Percentiles rank a stretch among this genome's conserved stretches.
These are phyloP conservation scores for Musa schizocarpa DNA, from an alignment of 176 grass and related monocot genomes.

Conservation along the genomic window DNA sequence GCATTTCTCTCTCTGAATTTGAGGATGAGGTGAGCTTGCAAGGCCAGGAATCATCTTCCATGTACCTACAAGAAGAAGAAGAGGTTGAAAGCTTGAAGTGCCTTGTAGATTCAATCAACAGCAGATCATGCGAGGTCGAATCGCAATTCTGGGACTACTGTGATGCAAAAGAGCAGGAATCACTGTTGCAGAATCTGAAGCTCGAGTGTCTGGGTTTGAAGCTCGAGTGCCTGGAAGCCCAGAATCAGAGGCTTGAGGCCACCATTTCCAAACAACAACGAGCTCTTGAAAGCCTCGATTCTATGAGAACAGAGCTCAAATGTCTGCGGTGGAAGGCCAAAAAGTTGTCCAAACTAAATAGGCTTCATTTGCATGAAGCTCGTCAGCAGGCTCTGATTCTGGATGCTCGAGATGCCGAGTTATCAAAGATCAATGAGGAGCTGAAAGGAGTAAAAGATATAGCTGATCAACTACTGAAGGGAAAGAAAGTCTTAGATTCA, in stretches of 20 bases:
- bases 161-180: constrained; percentile 58
- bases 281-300: constrained; percentile 17
- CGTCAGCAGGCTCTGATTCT: constrained; percentile 28
- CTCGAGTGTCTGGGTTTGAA: constrained; percentile 84
- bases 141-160: constrained; percentile 54
- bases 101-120: constrained; percentile 33
- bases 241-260: constrained; percentile 52
- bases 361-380: constrained; percentile 21
- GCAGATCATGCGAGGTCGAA: constrained; percentile 28
- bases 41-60: neutral
- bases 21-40: neutral
- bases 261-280: constrained; percentile 15
- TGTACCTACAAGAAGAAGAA: constrained; percentile 15
- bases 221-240: constrained; percentile 54
- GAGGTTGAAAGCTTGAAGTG: constrained; percentile 43
- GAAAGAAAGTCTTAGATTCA: constrained; percentile 28
- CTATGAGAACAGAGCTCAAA: constrained; percentile 28
- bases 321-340: constrained; percentile 32
- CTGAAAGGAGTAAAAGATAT: constrained; percentile 38
- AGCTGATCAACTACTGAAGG: constrained; percentile 32
- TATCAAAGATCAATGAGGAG: constrained; percentile 27
- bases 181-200: constrained; percentile 71
- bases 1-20: constrained; percentile 5
- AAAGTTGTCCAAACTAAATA: constrained; percentile 33
- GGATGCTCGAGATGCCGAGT: constrained; percentile 35